Base-by-base conservation (phyloP, 2,329 filamentous ascomycete genomes). In the Alternaria brassicicola region DNA sequence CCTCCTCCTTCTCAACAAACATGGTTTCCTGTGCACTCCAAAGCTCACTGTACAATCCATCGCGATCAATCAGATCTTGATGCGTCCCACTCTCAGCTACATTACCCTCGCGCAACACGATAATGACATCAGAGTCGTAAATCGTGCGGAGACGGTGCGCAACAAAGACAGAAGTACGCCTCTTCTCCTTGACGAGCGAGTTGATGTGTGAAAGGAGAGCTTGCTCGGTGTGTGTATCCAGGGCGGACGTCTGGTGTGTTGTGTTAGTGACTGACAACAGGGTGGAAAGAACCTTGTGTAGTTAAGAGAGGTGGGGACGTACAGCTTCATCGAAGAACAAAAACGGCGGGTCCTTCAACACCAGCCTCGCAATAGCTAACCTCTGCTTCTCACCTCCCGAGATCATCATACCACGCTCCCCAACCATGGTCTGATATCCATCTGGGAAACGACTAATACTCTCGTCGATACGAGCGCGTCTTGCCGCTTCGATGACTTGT, bases 341-440 rank as follows among this genome's bases (percentile, higher is more conserved):
- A 26, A 97, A 79, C 2, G 92, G 92, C 3, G 93, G 92, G 65
- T 97, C 91, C 76, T 97, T 97, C 57, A 97, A 83, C 1, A 97
- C 85, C 36, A 97, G 76, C 41, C 93, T 84, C 25, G 91, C 92
- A 23, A 97, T 87, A 0, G 94, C 94, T 10, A 97, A 81, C 3
- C 93, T 87, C 78, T 97, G 93, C 78, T 97, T 97, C 80, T 97
- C 94, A 30, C 93, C 93, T 2, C 92, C 93, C 1, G 91, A 96
- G 42, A 97, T 97, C 93, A 97, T 97, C 86, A 97, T 89, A 1
- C 93, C 93, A 45, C 94, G 86, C 81, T 97, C 94, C 52, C 94
- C 94, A 25, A 98, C 95, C 78, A 90, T 93, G 19, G 95, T 98
- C 21, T 89, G 80, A 76, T 98, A 97, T 15, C 92, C 92, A n/a